Evolutionary conservation across 495 filamentous ascomycete species (phyloP).

Genomic region (Penicillium canariense): DNA sequence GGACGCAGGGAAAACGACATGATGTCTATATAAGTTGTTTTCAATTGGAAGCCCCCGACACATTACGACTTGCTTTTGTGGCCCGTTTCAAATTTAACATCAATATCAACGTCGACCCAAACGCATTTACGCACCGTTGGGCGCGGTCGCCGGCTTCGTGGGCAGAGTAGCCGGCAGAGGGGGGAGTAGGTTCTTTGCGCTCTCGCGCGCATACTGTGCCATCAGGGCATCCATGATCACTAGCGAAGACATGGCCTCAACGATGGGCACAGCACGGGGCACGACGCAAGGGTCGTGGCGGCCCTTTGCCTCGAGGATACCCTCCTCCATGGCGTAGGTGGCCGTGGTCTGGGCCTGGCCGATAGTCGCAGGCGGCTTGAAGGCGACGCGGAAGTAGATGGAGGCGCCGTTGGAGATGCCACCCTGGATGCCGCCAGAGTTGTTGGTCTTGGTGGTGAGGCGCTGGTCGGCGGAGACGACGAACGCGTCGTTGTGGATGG

Average conservation of each 20-base stretch:
- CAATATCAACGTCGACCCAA: background rate
- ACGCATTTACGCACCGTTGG: conserved; percentile 21
- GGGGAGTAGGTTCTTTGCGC: conserved; percentile 42
- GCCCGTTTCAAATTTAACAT: background rate
- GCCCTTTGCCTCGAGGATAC: conserved; percentile 87
- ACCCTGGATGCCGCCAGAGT: conserved; percentile 94
- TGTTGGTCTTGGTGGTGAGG: conserved; percentile 91
- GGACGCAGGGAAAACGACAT: background rate
- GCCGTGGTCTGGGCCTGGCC: conserved; percentile 86
- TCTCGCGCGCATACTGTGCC: conserved; percentile 73
- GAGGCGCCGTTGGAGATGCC: conserved; percentile 93
- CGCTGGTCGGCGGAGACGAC: conserved; percentile 51
- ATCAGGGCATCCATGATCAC: conserved; percentile 90
- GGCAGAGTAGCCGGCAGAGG: conserved; percentile 39
- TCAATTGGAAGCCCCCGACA: background rate
- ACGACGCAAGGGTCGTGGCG: conserved; percentile 96
- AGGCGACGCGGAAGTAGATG: conserved; percentile 93
- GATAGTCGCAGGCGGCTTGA: conserved; percentile 96
- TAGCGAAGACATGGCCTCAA: conserved; percentile 92
- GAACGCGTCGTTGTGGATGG: conserved; percentile 92
- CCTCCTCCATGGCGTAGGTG: conserved; percentile 71
- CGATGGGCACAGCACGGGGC: conserved; percentile 90
- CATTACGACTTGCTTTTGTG: background rate
- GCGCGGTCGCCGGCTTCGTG: conserved; percentile 29
- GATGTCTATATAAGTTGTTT: conserved; percentile 14